These are phyloP conservation scores for Clonostachys rosea DNA, from an alignment of 2,329 filamentous ascomycete species.

Conservation along the genomic window DNA sequence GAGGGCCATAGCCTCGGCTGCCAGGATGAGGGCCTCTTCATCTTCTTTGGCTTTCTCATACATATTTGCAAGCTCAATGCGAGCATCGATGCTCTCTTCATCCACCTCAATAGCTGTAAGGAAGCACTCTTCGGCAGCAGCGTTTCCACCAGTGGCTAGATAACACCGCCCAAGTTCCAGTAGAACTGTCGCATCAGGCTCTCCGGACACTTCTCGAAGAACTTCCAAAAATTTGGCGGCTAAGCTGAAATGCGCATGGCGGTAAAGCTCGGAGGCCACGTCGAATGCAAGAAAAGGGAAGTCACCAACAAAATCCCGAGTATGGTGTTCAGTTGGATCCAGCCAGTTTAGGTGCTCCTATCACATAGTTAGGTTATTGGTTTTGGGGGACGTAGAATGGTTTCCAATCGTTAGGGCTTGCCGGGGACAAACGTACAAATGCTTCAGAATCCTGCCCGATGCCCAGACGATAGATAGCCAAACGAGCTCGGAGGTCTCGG, in stretches of 20 bases:
- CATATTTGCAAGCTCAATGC: constrained; percentile 75
- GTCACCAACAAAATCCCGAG: constrained; percentile 48
- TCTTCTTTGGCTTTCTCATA: constrained; percentile 72
- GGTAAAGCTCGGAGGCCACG: constrained; percentile 39
- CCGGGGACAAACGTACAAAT: constrained; percentile 45
- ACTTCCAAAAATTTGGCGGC: constrained; percentile 55
- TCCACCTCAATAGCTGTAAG: constrained; percentile 70
- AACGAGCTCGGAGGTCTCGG: constrained; percentile 75
- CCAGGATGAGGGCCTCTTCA: constrained; percentile 72
- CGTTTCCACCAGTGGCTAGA: constrained; percentile 54
- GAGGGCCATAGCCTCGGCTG: constrained; percentile 69
- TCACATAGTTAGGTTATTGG: constrained; percentile 3
- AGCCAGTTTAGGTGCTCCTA: constrained; percentile 67
- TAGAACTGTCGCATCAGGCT: constrained; percentile 45
- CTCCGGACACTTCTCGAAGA: constrained; percentile 41
- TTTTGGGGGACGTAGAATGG: background rate
- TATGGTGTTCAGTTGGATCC: constrained; percentile 51
- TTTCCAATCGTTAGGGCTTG: background rate
- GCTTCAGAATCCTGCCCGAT: constrained; percentile 68
- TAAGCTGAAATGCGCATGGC: constrained; percentile 13
- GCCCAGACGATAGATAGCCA: constrained; percentile 78
- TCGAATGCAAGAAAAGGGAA: constrained; percentile 80
- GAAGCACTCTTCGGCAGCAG: constrained; percentile 74
- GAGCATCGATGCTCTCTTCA: constrained; percentile 67
- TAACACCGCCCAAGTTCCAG: constrained; percentile 65